These are phyloP conservation scores for Rhododendron molle DNA, from an alignment of 148 eudicot genomes.

Conservation along the genomic window DNA sequence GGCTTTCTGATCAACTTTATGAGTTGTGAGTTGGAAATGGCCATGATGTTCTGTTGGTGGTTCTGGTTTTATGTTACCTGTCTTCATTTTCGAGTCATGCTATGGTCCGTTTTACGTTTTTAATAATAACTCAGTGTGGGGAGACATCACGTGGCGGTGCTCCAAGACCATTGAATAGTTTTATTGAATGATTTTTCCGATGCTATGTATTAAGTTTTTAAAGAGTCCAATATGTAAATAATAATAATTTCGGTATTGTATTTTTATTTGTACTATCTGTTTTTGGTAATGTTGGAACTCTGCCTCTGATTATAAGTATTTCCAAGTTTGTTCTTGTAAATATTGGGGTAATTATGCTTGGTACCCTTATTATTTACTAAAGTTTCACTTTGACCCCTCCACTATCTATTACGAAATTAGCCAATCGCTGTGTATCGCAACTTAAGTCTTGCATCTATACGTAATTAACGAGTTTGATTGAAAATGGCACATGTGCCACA, in stretches of 20 bases:
- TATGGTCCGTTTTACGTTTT: neutral
- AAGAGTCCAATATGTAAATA: neutral
- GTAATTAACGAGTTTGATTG: too few relatives aligned
- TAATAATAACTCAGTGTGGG: neutral
- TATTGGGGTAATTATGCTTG: neutral
- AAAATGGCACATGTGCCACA: too few relatives aligned
- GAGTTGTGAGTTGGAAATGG: neutral
- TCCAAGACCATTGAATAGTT: neutral
- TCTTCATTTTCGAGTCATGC: neutral
- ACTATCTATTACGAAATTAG: neutral
- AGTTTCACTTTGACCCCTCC: neutral
- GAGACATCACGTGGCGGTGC: neutral
- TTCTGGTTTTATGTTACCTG: neutral
- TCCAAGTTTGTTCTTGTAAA: neutral
- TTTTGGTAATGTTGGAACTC: neutral
- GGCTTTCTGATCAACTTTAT: constrained; percentile 22
- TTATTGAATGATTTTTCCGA: too few relatives aligned
- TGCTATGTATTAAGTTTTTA: neutral
- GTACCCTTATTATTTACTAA: neutral
- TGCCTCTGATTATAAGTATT: neutral
- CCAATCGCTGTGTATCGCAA: neutral
- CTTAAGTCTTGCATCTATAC: neutral
- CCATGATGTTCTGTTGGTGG: too few relatives aligned
- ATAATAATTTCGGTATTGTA: neutral
- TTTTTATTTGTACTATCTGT: neutral